Evolutionary conservation across 306 rosid genomes (phyloP), one percentile per base, ranked within the genome.

Genomic region (Hylodesmum podocarpum): DNA sequence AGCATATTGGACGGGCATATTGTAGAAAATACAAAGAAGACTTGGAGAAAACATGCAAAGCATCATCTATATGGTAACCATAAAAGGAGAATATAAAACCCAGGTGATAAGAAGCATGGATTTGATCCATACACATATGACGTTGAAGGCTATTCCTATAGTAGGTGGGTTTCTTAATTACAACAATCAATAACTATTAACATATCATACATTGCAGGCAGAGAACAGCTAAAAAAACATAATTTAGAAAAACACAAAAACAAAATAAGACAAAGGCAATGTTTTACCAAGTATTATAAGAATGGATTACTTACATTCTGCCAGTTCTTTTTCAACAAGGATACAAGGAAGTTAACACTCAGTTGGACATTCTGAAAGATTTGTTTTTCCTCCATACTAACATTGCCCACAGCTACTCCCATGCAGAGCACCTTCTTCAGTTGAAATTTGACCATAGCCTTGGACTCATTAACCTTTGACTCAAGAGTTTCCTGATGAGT

Each of bases 401-500:
- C 71, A 46, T 78, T 70, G 0, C 82, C 82, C 1, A 78, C 82
- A 0, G 77, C 82, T 10, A 78, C 82, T 58, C 82, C 82, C 82
- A 78, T 78, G 34, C 82, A 78, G 14, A 78, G 82, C 77, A 78
- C 82, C 44, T 78, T 78, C 65, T 78, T 78, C 0, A 78, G 77
- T 66, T 78, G 82, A 47, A 78, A 78, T 8, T 78, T 78, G 22
- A 78, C 82, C 82, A 78, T 78, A 13, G 82, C 82, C 15, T 78
- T 78, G 0, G 82, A 22, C 77, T 78, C 82, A 8, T 93, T 81
- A 4, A 93, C 93, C 76, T 93, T 93, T 6, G 89, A 86, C 73
- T 91, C 96, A 0, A 93, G 87, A 6, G 98, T 84, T 73, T 93
- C 98, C 74, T 93, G 96, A 73, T 93, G 98, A 34, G 86, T 71